Evolutionary conservation across 2,329 filamentous ascomycete genomes (phyloP).

Genomic region (Epichloe amarillans): DNA sequence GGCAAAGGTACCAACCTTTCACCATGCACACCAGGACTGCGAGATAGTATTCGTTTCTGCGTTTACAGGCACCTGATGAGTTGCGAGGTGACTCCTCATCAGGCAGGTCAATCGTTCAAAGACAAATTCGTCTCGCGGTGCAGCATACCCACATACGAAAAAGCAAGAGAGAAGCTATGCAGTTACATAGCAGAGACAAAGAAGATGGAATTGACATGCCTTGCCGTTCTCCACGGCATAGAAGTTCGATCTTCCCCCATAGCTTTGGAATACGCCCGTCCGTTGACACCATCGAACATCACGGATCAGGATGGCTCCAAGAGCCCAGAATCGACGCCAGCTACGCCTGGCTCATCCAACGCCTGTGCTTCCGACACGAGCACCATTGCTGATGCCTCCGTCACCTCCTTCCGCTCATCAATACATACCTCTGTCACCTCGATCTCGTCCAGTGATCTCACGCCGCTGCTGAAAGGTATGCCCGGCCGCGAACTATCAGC

Average conservation of each 20-base stretch:
- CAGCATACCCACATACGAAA: constrained; percentile 17
- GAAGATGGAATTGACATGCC: constrained; percentile 20
- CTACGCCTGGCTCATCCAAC: neutral
- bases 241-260: constrained; percentile 3
- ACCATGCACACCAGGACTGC: constrained; percentile 18
- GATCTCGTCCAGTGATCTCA: constrained; percentile 8
- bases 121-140: constrained; percentile 22
- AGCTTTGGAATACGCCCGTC: neutral
- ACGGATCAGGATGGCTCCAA: constrained; percentile 6
- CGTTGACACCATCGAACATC: constrained; percentile 6
- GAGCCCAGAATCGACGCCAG: constrained; percentile 2
- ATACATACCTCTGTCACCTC: constrained; percentile 1
- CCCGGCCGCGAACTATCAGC: constrained; percentile 25
- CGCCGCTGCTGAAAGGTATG: constrained; percentile 31
- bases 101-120: constrained; percentile 13
- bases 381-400: constrained; percentile 2
- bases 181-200: constrained; percentile 21
- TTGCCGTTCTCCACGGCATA: constrained; percentile 12
- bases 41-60: constrained; percentile 22
- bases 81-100: constrained; percentile 8
- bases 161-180: constrained; percentile 16
- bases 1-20: constrained; percentile 13
- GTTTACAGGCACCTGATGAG: constrained; percentile 22
- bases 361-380: neutral
- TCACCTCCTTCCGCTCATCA: constrained; percentile 2